Conservation (phyloP, 371 early-diverging fungal species). For the Mucor sp. region DNA sequence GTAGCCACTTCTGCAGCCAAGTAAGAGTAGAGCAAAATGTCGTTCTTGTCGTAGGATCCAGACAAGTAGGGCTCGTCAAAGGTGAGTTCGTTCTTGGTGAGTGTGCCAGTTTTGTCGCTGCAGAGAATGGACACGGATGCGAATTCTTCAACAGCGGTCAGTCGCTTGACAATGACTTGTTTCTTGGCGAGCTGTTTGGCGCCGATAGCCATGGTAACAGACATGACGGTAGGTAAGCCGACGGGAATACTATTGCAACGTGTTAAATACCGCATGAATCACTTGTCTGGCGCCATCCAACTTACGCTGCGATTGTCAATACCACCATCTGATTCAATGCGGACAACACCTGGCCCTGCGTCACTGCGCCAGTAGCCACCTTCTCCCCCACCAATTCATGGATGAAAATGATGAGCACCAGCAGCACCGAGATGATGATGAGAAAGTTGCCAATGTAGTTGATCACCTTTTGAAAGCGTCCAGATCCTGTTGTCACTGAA, state of each 20-base stretch:
- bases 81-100: slow-evolving; percentile 89
- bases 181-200: slow-evolving; percentile 87
- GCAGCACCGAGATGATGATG: slow-evolving; percentile 67
- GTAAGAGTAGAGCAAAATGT: slow-evolving; percentile 85
- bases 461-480: slow-evolving; percentile 88
- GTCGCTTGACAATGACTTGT: slow-evolving; percentile 92
- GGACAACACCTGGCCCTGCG: slow-evolving; percentile 52
- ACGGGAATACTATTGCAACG: slow-evolving; percentile 74
- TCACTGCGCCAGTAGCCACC: slow-evolving; percentile 26
- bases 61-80: slow-evolving; percentile 89
- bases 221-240: slow-evolving; percentile 92
- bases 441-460: slow-evolving; percentile 84
- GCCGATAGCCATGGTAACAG: slow-evolving; percentile 95
- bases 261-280: neutral
- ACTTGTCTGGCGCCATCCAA: neutral
- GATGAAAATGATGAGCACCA: slow-evolving; percentile 81
- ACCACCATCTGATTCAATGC: slow-evolving; percentile 75
- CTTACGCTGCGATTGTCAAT: slow-evolving; percentile 33
- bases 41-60: slow-evolving; percentile 72
- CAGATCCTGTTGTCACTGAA: slow-evolving; percentile 78
- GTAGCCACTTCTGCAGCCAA: slow-evolving; percentile 91
- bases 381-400: slow-evolving; percentile 52
- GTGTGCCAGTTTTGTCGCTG: slow-evolving; percentile 96
- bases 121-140: slow-evolving; percentile 93
- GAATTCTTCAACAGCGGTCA: slow-evolving; percentile 93